Evolutionary conservation across 306 rosid species (phyloP), one percentile per base, ranked within the genome.

Genomic region (Quercus robur): DNA sequence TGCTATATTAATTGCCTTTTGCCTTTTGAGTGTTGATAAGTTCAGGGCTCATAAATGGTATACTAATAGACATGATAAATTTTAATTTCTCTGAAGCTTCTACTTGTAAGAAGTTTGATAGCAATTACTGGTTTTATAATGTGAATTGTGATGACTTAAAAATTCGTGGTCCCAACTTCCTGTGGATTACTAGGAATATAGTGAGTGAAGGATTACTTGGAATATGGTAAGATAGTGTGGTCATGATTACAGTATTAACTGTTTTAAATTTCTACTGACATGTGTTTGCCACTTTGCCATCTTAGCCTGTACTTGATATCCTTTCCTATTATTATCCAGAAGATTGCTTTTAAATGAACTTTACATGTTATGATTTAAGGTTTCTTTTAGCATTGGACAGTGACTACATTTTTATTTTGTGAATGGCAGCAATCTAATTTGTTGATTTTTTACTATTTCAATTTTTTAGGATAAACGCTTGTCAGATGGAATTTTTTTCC

Each of bases 401-500:
- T 17, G 23, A 8, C 17, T 28, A 28, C 26, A 63, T 64, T 31
- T 30, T 4, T 38, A 25, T 70, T 56, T 56, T 31, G 52, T 55
- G 13, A 74, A n/a, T 66, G 46, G 44, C 17, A 30, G 23, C 7
- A 30, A 62, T 62, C 63, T 55, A 51, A 73, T 35, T 28, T 56
- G 41, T 71, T 73, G 44, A 79, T 68, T 75, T n/a, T 76, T 78
- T 54, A 59, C 31, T 31, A 63, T 84, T 61, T 62, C 71, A 62
- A 62, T 75, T 70, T 83, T 81, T 73, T 92, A 95, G 99, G 99
- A 95, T 71, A 95, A 84, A 84, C 87, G 92, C 80, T 86, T 95
- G 81, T 86, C 97, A 7, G 89, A 90, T 81, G 99, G 99, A 79
- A 86, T 88, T 51, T 95, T 93, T 81, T 95, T 95, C 91, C 98